These are phyloP conservation scores for Coemansia sp. DNA, from an alignment of 192 early-diverging fungal genomes.

Conservation along the genomic window DNA sequence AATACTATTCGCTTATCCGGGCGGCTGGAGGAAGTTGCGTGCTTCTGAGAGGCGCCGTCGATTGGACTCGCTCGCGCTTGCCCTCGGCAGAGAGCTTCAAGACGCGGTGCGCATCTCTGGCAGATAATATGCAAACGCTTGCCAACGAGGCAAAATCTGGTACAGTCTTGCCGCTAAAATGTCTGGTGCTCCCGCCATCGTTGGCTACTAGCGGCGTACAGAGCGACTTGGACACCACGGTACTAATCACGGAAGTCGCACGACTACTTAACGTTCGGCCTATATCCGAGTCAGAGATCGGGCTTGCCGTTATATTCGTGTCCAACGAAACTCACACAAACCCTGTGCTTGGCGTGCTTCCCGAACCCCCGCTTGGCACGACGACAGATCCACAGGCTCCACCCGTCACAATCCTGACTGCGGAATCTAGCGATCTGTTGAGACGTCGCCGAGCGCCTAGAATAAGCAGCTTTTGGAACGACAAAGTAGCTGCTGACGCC, in stretches of 20 bases:
- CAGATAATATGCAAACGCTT: neutral
- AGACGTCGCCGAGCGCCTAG: conserved; percentile 11
- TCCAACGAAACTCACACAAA: conserved; percentile 37
- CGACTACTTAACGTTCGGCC: conserved; percentile 15
- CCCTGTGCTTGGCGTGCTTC: neutral
- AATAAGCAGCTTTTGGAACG: conserved; percentile 31
- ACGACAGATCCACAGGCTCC: neutral
- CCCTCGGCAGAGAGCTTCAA: neutral
- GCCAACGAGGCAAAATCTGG: neutral
- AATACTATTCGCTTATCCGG: conserved; percentile 16
- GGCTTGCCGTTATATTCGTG: conserved; percentile 38
- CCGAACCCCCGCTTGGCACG: neutral
- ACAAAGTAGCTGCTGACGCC: conserved; percentile 2
- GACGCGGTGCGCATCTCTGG: neutral
- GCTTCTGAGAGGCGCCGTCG: neutral
- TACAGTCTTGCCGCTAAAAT: neutral
- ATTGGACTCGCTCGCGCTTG: neutral
- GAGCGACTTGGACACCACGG: neutral
- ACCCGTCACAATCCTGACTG: neutral
- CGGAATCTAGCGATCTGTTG: neutral
- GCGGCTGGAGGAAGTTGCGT: conserved; percentile 21
- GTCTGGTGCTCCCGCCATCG: conserved; percentile 22
- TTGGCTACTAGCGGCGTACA: neutral
- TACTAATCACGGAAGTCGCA: conserved; percentile 16
- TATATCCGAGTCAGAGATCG: conserved; percentile 47